Evolutionary conservation across 2,329 filamentous ascomycete genomes (phyloP).

Genomic region (Sclerotinia spermophila): DNA sequence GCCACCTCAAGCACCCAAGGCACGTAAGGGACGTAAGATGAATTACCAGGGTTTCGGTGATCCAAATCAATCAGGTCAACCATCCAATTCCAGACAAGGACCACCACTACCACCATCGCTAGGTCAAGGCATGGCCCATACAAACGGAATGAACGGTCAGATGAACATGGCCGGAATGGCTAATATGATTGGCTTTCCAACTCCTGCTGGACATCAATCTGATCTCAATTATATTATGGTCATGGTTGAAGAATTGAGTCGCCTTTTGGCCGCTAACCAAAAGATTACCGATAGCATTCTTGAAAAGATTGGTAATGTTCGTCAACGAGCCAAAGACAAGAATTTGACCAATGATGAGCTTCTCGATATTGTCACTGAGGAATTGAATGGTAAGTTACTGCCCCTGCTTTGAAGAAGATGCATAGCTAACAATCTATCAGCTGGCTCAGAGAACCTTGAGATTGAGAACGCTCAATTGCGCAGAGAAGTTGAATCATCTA

Average conservation of each 20-base stretch:
- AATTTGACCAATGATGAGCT: constrained; percentile 56
- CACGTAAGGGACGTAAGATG: not conserved
- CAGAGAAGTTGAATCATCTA: constrained; percentile 59
- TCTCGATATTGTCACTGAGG: constrained; percentile 52
- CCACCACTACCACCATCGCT: constrained; percentile 37
- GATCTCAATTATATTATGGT: constrained; percentile 66
- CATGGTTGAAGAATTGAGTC: constrained; percentile 62
- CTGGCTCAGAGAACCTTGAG: constrained; percentile 50
- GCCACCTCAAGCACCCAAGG: not conserved
- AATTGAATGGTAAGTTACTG: constrained; percentile 49
- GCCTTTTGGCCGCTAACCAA: constrained; percentile 42
- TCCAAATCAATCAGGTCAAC: constrained; percentile 24
- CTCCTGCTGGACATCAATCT: constrained; percentile 64
- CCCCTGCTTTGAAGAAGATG: not conserved
- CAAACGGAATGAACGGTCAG: constrained; percentile 36
- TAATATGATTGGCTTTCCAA: constrained; percentile 43
- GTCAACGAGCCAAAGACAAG: constrained; percentile 48
- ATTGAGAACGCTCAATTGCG: constrained; percentile 57
- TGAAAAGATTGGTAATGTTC: constrained; percentile 58
- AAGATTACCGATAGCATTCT: constrained; percentile 64
- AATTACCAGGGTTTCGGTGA: constrained; percentile 24
- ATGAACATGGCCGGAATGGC: constrained; percentile 43
- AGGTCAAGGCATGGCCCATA: constrained; percentile 32
- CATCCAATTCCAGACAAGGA: constrained; percentile 31
- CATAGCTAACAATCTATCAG: constrained; percentile 20